Evolutionary conservation across 2,329 filamentous ascomycete genomes (phyloP).

Genomic region (Sphaerulina musiva): DNA sequence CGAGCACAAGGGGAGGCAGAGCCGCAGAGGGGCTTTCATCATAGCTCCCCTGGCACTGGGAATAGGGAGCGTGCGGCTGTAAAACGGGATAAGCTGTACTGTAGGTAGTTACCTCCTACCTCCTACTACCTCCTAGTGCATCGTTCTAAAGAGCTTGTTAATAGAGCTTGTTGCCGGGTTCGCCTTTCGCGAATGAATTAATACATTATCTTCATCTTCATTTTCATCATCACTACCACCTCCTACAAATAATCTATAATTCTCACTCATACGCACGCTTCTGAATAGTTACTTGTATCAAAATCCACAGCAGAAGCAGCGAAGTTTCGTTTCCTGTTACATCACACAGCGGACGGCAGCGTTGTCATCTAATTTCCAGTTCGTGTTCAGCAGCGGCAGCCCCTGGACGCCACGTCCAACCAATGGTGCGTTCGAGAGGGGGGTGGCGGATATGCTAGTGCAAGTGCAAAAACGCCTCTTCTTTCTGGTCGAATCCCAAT

Average conservation of each 20-base stretch:
- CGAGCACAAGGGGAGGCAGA: too few species aligned
- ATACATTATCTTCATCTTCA: too few species aligned
- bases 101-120: background rate
- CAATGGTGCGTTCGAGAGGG: background rate
- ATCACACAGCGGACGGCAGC: background rate
- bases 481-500: background rate
- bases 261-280: background rate
- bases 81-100: too few species aligned
- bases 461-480: background rate
- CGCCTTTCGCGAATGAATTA: too few species aligned
- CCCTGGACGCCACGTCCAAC: slow-evolving; percentile 4
- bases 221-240: background rate
- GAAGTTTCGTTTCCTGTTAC: background rate
- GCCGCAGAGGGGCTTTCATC: too few species aligned
- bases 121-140: background rate
- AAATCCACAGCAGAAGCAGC: too few species aligned
- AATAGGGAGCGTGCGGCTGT: too few species aligned
- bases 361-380: background rate
- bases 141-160: slow-evolving; percentile 3
- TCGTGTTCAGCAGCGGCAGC: background rate
- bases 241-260: too few species aligned
- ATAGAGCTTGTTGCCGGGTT: too few species aligned
- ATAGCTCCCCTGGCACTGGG: too few species aligned
- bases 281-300: background rate
- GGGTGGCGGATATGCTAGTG: background rate